These are phyloP conservation scores for Plasmodium inui DNA, from an alignment of 169 alveolate genomes.

Conservation along the genomic window DNA sequence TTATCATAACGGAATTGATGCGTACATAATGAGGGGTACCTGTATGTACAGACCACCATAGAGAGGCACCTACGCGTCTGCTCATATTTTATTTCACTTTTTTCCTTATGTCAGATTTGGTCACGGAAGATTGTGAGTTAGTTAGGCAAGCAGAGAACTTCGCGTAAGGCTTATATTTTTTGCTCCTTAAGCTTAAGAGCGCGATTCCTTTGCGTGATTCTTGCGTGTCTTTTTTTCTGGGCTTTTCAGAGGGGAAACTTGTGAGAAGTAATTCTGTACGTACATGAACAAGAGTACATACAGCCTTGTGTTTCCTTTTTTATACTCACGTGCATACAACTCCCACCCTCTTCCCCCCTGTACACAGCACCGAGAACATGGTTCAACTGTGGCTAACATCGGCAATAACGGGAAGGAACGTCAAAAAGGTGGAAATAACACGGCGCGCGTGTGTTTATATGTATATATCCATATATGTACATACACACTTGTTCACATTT, in stretches of 20 bases:
- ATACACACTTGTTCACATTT: not conserved
- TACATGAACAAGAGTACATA: not conserved
- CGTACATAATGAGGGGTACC: not conserved
- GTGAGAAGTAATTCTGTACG: not conserved
- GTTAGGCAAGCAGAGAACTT: not conserved
- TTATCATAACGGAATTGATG: not conserved
- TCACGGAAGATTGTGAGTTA: not conserved
- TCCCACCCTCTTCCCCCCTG: not conserved
- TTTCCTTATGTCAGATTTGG: not conserved
- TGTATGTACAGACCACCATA: not conserved
- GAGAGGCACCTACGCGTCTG: not conserved
- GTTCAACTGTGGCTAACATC: slow-evolving; percentile 71
- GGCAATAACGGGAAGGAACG: slow-evolving; percentile 66
- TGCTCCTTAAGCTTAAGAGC: not conserved
- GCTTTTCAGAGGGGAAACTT: not conserved
- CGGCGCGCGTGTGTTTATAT: not conserved
- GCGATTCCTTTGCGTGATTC: not conserved
- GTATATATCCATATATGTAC: no score
- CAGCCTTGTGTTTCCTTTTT: not conserved
- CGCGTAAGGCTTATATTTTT: not conserved
- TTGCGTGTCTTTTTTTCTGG: not conserved
- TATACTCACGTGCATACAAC: not conserved
- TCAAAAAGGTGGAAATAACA: slow-evolving; percentile 46
- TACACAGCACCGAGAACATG: slow-evolving; percentile 44
- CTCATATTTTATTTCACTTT: not conserved